phyloP scores from a whole-genome alignment of 352 stramenopile genomes.

The Phytophthora tentaculata region DNA sequence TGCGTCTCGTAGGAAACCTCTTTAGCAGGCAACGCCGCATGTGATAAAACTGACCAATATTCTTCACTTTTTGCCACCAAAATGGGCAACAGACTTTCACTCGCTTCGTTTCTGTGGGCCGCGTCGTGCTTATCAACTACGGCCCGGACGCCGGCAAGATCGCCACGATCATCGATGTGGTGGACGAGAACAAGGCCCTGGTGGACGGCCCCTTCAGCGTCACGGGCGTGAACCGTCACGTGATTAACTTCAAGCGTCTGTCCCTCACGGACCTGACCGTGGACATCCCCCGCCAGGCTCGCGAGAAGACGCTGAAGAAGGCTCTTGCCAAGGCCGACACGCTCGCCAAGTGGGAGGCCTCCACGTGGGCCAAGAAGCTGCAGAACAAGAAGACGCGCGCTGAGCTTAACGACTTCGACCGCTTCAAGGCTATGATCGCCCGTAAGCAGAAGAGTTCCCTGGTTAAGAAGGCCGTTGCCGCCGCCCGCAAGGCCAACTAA shows the following conservation, averaged over 20 bases:
- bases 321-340: constrained; percentile 86
- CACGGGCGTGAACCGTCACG: constrained; percentile 97
- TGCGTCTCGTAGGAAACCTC: constrained; percentile 34
- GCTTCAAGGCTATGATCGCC: constrained; percentile 99
- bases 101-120: constrained; percentile 99
- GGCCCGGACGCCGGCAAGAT: constrained; percentile 98
- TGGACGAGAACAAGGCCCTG: constrained; percentile 99
- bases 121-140: constrained; percentile 99
- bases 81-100: constrained; percentile 92
- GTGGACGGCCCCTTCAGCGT: constrained; percentile 96
- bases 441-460: constrained; percentile 98
- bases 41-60: constrained; percentile 4
- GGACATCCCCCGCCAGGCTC: constrained; percentile 94
- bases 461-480: constrained; percentile 91
- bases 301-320: constrained; percentile 96
- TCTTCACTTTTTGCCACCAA: not conserved
- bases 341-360: constrained; percentile 95
- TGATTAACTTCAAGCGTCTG: constrained; percentile 98
- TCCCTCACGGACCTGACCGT: constrained; percentile 97
- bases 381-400: constrained; percentile 96
- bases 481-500: constrained; percentile 80
- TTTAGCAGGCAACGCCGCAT: not conserved
- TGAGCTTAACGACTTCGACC: constrained; percentile 97
- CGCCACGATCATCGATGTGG: constrained; percentile 99
- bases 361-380: constrained; percentile 98